Evolutionary conservation across 2,329 filamentous ascomycete genomes (phyloP), one percentile per base, ranked within the genome.

Genomic region (Knoxdaviesia capensis): DNA sequence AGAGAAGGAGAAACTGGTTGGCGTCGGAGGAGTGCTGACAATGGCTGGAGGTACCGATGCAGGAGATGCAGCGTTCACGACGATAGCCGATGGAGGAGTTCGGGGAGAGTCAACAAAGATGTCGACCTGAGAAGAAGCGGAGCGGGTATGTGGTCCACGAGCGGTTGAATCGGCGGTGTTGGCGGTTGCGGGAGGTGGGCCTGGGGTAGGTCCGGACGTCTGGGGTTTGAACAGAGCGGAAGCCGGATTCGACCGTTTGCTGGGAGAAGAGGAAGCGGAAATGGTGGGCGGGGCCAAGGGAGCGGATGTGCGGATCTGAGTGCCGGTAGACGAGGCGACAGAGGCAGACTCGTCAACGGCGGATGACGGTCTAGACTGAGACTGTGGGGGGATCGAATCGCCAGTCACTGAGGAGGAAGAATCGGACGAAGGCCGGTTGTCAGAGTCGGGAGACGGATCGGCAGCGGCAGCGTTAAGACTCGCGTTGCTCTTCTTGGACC

Each of bases 1-100:
- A 40, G 53, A 49, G 31, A 47, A 47, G 42, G 44, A 48, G 11
- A 56, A 51, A 38, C 76, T 68, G 36, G 67, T 72, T 30, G 74
- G 74, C 2, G 74, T 78, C n/a, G 74, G 74, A 8, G 74, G 74
- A 7, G 74, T 78, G 52, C 73, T 78, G 45, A 77, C 70, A 48
- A 79, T 78, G 20, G 20, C 20, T 20, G 20, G 20, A 20, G 20
- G 20, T 20, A 20, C 20, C 20, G 20, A 20, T 20, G 20, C 20
- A 42, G 69, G 56, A 5, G 73, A 73, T 11, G 64, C 60, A 30
- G 54, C 46, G 7, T 57, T 53, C 34, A 68, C 64, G 45, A 43
- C 36, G 37, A 43, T 42, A 8, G 54, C 54, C 31, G 53, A 53
- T 4, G 68, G 64, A n/a, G 69, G 68, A 6, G 68, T 69, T 44